Conservation (phyloP, 176 grass and related monocot species). For the Rhynchospora pubera region DNA sequence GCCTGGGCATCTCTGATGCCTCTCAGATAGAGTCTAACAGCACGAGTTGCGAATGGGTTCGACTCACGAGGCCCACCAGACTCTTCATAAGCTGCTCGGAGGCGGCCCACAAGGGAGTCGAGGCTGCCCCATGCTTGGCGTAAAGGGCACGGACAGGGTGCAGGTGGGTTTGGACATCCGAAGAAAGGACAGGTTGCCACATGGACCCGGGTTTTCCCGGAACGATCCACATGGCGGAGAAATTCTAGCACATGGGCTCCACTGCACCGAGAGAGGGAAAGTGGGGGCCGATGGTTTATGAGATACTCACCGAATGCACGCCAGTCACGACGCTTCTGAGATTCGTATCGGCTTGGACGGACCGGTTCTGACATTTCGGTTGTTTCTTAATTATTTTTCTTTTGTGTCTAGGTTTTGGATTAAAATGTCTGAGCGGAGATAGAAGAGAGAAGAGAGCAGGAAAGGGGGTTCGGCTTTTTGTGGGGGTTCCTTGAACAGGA, state of each 20-base stretch:
- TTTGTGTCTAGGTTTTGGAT: background rate
- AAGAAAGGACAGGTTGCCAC: slow-evolving; percentile 69
- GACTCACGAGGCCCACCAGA: background rate
- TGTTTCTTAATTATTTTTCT: background rate
- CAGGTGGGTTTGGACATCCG: slow-evolving; percentile 71
- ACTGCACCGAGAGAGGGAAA: slow-evolving; percentile 42
- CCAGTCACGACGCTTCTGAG: slow-evolving; percentile 44
- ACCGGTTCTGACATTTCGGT: slow-evolving; percentile 15
- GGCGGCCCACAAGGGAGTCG: slow-evolving; percentile 50
- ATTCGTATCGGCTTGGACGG: slow-evolving; percentile 72
- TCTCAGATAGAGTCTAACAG: slow-evolving; percentile 52
- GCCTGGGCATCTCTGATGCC: slow-evolving; percentile 53
- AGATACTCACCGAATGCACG: slow-evolving; percentile 35
- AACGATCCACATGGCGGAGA: slow-evolving; percentile 80
- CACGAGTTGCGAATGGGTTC: slow-evolving; percentile 61
- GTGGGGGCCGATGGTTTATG: slow-evolving; percentile 43
- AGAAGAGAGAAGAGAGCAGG: background rate
- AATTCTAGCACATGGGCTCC: slow-evolving; percentile 74
- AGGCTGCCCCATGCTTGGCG: slow-evolving; percentile 62
- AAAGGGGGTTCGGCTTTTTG: background rate
- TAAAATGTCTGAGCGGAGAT: background rate
- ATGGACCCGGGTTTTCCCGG: slow-evolving; percentile 88
- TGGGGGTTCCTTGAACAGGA: background rate
- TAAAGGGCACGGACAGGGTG: slow-evolving; percentile 69
- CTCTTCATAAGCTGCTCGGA: slow-evolving; percentile 52